phyloP scores from a whole-genome alignment of 345 rosid species.

The Kandelia obovata region DNA sequence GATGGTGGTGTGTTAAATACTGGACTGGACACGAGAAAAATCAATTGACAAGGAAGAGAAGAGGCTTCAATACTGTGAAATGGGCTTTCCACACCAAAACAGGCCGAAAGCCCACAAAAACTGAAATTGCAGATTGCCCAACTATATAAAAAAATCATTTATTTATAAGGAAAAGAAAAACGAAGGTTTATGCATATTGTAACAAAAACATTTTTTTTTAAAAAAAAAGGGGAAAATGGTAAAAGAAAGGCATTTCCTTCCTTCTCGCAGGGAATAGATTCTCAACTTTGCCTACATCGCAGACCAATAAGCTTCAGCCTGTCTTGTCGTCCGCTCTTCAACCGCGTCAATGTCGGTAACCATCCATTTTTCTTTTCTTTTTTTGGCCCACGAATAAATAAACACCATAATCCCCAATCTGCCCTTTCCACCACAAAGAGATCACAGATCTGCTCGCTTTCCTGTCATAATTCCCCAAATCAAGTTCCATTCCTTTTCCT shows the following conservation, averaged over 20 bases:
- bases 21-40: too few relatives aligned
- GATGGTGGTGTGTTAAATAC: too few relatives aligned
- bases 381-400: not conserved
- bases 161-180: too few relatives aligned
- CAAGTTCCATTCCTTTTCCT: not conserved
- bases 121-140: too few relatives aligned
- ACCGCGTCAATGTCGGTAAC: slow-evolving; percentile 19
- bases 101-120: too few relatives aligned
- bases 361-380: slow-evolving; percentile 13
- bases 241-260: not conserved
- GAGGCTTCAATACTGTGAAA: too few relatives aligned
- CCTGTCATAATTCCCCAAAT: too few relatives aligned
- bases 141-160: too few relatives aligned
- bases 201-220: too few relatives aligned
- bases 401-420: not conserved
- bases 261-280: not conserved
- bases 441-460: slow-evolving; percentile 17
- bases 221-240: not conserved
- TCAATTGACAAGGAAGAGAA: too few relatives aligned
- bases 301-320: slow-evolving; percentile 6
- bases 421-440: not conserved
- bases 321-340: not conserved
- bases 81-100: too few relatives aligned
- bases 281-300: not conserved
- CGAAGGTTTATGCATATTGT: too few relatives aligned